Evolutionary conservation across 495 filamentous ascomycete species (phyloP).

Genomic region (Penicillium tannophilum): DNA sequence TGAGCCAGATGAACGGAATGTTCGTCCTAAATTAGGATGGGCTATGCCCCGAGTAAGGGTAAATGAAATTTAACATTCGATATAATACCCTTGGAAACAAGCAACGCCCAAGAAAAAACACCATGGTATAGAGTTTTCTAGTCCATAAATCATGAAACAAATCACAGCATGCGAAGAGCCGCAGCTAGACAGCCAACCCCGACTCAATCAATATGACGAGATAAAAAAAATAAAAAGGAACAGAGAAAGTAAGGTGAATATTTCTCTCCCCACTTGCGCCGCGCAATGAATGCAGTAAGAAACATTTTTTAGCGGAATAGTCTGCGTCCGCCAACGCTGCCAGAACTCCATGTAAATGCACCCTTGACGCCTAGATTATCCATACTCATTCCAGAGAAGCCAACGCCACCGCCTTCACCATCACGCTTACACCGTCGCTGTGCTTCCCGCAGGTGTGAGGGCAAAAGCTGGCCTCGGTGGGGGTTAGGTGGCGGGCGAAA

Average conservation of each 20-base stretch:
- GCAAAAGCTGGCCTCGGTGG: conserved; percentile 71
- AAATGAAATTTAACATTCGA: background rate
- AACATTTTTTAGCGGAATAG: conserved; percentile 56
- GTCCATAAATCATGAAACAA: background rate
- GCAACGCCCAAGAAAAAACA: background rate
- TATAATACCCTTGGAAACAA: background rate
- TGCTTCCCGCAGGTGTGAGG: conserved; percentile 82
- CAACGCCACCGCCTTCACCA: conserved; percentile 66
- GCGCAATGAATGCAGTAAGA: conserved; percentile 13
- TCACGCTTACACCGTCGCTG: conserved; percentile 70
- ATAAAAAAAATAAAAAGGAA: background rate
- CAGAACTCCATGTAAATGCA: conserved; percentile 56
- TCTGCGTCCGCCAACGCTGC: conserved; percentile 55
- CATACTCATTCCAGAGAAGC: conserved; percentile 70
- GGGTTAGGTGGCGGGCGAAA: conserved; percentile 45
- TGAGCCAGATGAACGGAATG: conserved; percentile 17
- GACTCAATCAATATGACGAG: background rate
- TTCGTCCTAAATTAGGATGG: background rate
- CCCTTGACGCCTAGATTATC: conserved; percentile 69
- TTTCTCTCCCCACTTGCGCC: conserved; percentile 5
- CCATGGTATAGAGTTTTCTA: background rate
- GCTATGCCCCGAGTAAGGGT: background rate
- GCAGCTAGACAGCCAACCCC: background rate
- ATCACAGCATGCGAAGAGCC: background rate
- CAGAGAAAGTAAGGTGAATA: background rate